Percentiles rank a stretch among this genome's conserved stretches.
Conservation (phyloP, 352 stramenopile species). For the Discostella stelligera region DNA sequence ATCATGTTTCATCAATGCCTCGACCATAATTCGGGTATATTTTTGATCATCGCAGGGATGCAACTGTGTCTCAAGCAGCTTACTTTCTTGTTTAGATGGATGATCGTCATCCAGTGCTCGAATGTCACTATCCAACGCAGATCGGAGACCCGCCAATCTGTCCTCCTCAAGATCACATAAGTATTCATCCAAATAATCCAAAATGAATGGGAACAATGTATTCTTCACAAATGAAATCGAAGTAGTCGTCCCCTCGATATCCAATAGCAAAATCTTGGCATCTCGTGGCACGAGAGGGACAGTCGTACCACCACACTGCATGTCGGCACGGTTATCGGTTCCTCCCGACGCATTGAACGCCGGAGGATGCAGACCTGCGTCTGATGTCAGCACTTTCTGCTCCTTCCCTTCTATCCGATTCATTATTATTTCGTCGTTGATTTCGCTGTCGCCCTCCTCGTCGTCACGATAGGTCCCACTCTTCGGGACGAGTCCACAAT, state of each 20-base stretch:
- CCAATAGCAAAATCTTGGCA: constrained; percentile 90
- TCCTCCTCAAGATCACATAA: constrained; percentile 76
- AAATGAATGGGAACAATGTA: constrained; percentile 90
- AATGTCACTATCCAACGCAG: constrained; percentile 13
- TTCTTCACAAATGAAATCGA: constrained; percentile 96
- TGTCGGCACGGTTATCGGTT: constrained; percentile 59
- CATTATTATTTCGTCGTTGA: background rate
- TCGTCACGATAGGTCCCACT: constrained; percentile 52
- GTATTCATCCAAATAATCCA: constrained; percentile 77
- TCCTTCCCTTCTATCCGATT: constrained; percentile 3
- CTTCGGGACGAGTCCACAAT: constrained; percentile 74
- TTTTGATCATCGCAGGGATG: constrained; percentile 5
- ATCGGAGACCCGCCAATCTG: constrained; percentile 53
- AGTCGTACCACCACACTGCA: constrained; percentile 33
- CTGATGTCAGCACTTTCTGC: constrained; percentile 19
- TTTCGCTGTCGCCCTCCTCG: constrained; percentile 20
- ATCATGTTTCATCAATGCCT: constrained; percentile 66
- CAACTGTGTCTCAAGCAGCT: too few relatives aligned
- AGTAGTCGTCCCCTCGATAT: constrained; percentile 95
- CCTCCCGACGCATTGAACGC: constrained; percentile 57
- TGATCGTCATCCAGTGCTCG: constrained; percentile 18
- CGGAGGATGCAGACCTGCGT: constrained; percentile 30
- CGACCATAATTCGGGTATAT: constrained; percentile 29
- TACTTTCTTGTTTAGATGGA: constrained; percentile 11
- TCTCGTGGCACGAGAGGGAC: constrained; percentile 81